phyloP scores from a whole-genome alignment of 2,329 filamentous ascomycete species.

The Neofusicoccum sp. region DNA sequence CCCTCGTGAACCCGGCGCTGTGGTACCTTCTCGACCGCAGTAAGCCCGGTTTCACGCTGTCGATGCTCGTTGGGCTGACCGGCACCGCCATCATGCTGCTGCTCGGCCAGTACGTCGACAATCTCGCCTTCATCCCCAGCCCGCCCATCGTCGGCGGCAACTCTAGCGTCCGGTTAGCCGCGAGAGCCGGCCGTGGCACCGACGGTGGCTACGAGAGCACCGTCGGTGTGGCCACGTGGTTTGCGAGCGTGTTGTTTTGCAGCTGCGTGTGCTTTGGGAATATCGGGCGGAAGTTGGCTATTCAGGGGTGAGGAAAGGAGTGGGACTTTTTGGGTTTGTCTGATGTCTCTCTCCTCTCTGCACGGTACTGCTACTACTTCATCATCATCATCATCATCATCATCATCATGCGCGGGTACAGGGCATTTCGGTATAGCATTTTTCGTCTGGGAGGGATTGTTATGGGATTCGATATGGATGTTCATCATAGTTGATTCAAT shows the following conservation, averaged over 20 bases:
- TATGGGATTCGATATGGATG: too few species aligned
- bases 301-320: background rate
- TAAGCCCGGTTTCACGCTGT: conserved; percentile 79
- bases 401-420: too few species aligned
- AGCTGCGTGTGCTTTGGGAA: conserved; percentile 96
- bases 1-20: conserved; percentile 86
- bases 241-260: conserved; percentile 91
- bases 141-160: conserved; percentile 34
- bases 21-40: conserved; percentile 97
- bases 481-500: too few species aligned
- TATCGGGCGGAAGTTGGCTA: conserved; percentile 77
- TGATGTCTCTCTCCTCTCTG: too few species aligned
- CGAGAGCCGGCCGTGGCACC: conserved; percentile 3
- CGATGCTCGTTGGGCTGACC: conserved; percentile 69
- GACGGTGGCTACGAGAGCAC: conserved; percentile 29
- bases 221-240: conserved; percentile 73
- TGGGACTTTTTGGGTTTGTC: background rate
- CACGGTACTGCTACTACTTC: too few species aligned
- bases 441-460: too few species aligned
- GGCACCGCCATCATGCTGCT: conserved; percentile 76
- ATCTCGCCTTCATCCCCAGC: conserved; percentile 52
- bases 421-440: too few species aligned
- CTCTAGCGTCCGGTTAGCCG: conserved; percentile 5
- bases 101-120: conserved; percentile 77
- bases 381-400: too few species aligned